Base-by-base conservation (phyloP, 1,284 basidiomycete genomes). In the Ustilago nuda region DNA sequence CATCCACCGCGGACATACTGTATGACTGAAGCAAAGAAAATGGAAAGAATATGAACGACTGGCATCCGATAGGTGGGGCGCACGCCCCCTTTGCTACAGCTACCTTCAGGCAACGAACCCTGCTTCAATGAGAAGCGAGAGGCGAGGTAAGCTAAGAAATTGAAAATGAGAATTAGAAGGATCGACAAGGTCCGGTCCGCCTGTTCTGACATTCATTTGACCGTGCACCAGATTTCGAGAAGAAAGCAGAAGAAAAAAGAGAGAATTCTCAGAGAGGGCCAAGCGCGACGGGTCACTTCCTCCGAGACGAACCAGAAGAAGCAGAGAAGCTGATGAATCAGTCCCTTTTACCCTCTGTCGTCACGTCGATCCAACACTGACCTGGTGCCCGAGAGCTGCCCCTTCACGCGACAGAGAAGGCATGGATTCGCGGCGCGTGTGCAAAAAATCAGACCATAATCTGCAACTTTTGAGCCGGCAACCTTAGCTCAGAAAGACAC, bases 371-470 rank as follows among this genome's bases (percentile, higher is more conserved):
- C 55, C 39, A 8, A 45, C 37, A 64, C 61, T 64, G 61, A 2
- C 27, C 33, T 39, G 27, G 19, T 39, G 53, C 61, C 43, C 19
- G 7, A 15, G 23, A 27, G 3, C 23, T 27, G 23, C 23, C 23
- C 23, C 33, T 19, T 35, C 30, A n/a, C 37, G 53, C 36, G 19
- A 55, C 23, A 27, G 23, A 27, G 23, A 27, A 27, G 23, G 23
- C 23, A 27, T 30, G 35, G 36, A 54, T 9, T 48, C 23, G 52
- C 8, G 53, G 23, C 53, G 53, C 53, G 53, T 56, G 39, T 41
- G 35, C 32, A 15, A 63, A 61, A 61, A 70, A 70, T 70, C 68
- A 70, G 68, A 70, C 68, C 62, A 70, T 61, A 48, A 45, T 63
- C 23, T 27, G 23, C 3, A 27, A 17, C 13, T 41, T 17, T 17